Evolutionary conservation across 163 green algal genomes (phyloP).

Genomic region (Volvox carteri): DNA sequence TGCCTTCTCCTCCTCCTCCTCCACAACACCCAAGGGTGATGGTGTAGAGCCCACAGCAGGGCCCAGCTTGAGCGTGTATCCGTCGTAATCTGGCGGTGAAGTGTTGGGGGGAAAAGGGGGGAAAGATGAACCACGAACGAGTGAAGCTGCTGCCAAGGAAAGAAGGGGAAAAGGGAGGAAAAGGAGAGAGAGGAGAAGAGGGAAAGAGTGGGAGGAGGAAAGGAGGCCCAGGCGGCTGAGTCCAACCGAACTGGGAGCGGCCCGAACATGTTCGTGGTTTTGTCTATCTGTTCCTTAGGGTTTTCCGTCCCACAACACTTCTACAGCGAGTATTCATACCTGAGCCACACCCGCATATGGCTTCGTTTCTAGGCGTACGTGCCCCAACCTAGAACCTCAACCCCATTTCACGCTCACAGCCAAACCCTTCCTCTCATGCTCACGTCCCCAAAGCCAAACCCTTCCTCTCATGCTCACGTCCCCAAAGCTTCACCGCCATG

Average conservation of each 20-base stretch:
- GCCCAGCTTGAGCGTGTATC: slow-evolving; percentile 42
- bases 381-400: too few relatives aligned
- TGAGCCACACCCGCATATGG: too few relatives aligned
- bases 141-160: too few relatives aligned
- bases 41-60: not conserved
- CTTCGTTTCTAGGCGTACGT: too few relatives aligned
- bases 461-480: too few relatives aligned
- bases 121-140: too few relatives aligned
- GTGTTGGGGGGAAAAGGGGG: not conserved
- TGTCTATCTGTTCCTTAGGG: too few relatives aligned
- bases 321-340: too few relatives aligned
- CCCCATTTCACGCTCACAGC: not conserved
- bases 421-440: too few relatives aligned
- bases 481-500: not conserved
- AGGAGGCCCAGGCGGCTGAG: not conserved
- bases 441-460: not conserved
- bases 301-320: too few relatives aligned
- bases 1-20: not conserved
- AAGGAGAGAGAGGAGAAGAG: not conserved
- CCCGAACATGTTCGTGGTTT: not conserved
- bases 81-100: slow-evolving; percentile 40
- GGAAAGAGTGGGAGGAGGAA: too few relatives aligned
- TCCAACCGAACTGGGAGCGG: not conserved
- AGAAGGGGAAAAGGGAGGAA: not conserved
- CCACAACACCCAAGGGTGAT: not conserved